Evolutionary conservation across 441 rosid species (phyloP).

Genomic region (Mallotus repandus): DNA sequence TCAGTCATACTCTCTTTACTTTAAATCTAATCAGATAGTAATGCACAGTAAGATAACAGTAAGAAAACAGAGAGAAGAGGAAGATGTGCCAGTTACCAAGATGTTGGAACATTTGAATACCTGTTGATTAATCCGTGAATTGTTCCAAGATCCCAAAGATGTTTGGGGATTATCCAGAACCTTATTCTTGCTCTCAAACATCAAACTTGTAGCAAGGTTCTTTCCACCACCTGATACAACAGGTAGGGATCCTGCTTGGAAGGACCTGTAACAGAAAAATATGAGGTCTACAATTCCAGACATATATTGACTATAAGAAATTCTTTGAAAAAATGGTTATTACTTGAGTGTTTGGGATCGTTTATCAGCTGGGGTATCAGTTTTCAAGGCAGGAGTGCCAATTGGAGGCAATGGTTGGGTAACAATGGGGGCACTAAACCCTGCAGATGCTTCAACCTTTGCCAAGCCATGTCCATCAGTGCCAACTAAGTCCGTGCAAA

Average conservation of each 20-base stretch:
- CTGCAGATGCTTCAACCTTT: constrained; percentile 42
- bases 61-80: background rate
- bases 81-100: background rate
- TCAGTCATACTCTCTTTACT: too few species aligned
- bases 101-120: constrained; percentile 31
- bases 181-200: constrained; percentile 57
- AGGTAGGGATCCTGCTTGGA: constrained; percentile 46
- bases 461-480: constrained; percentile 37
- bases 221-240: constrained; percentile 42
- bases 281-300: constrained; percentile 20
- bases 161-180: constrained; percentile 59
- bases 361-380: constrained; percentile 50
- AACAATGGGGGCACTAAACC: constrained; percentile 33
- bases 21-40: background rate
- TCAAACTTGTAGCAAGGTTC: constrained; percentile 44
- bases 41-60: background rate
- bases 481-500: constrained; percentile 37
- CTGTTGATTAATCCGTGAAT: constrained; percentile 64
- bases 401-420: constrained; percentile 80
- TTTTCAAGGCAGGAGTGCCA: constrained; percentile 65
- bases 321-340: constrained; percentile 6
- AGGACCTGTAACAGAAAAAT: constrained; percentile 46
- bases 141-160: constrained; percentile 75
- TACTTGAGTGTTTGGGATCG: constrained; percentile 62
- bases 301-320: constrained; percentile 17